Evolutionary conservation across 257 asterid species (phyloP).

Genomic region (Paraleonurus japonicus): DNA sequence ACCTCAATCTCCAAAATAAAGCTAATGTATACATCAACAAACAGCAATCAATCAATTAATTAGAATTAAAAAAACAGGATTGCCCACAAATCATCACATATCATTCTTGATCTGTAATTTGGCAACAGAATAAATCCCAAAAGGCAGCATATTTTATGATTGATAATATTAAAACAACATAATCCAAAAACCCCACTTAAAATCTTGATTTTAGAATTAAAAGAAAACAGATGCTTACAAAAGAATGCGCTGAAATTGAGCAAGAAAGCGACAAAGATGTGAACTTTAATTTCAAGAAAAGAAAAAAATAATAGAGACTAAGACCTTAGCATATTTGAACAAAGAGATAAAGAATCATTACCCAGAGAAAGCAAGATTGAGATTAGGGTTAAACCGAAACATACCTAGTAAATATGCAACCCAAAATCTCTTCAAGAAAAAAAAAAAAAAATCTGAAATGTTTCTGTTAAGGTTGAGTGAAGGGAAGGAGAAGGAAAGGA

Average conservation of each 20-base stretch:
- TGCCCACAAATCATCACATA: constrained; percentile 9
- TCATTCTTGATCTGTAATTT: constrained; percentile 16
- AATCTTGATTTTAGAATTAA: constrained; percentile 16
- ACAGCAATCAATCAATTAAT: constrained; percentile 13
- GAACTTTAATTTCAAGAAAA: constrained; percentile 29
- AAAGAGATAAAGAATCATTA: constrained; percentile 1
- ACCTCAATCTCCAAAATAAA: constrained; percentile 19
- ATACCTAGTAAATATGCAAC: constrained; percentile 20
- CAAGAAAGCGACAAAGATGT: constrained; percentile 26
- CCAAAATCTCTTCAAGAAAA: not conserved
- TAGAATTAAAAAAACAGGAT: constrained; percentile 15
- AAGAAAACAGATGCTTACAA: constrained; percentile 15
- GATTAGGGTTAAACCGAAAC: constrained; percentile 1
- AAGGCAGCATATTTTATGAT: not conserved
- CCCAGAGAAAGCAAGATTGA: constrained; percentile 8
- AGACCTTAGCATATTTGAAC: constrained; percentile 7
- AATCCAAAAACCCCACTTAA: constrained; percentile 19
- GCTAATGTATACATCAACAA: constrained; percentile 20
- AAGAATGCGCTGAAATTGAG: constrained; percentile 25
- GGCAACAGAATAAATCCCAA: constrained; percentile 2
- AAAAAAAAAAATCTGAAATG: not conserved
- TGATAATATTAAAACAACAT: not conserved
- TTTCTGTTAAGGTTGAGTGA: not conserved
- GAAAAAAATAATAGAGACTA: not conserved
- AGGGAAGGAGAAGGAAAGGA: constrained; percentile 8